These are phyloP conservation scores for Sordariomycetes sp. DNA, from an alignment of 2,329 filamentous ascomycete genomes.

Conservation along the genomic window DNA sequence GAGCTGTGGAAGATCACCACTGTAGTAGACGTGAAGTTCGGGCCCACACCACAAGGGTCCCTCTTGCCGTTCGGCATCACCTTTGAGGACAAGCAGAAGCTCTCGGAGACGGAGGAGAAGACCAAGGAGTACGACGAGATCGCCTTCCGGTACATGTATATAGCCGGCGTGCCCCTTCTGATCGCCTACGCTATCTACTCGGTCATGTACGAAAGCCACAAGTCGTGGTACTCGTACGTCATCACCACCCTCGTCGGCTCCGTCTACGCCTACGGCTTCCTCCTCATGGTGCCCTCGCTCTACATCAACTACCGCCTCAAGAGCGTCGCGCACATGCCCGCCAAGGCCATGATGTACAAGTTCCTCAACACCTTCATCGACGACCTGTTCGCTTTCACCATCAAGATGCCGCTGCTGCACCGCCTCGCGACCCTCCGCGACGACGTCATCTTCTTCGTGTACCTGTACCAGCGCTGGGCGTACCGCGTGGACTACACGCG, in stretches of 20 bases:
- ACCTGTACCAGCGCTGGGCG: slow-evolving; percentile 86
- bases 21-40: slow-evolving; percentile 77
- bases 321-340: slow-evolving; percentile 93
- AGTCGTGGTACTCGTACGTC: slow-evolving; percentile 95
- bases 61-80: slow-evolving; percentile 67
- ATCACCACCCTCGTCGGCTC: slow-evolving; percentile 91
- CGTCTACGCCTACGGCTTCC: slow-evolving; percentile 95
- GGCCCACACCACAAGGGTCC: slow-evolving; percentile 55
- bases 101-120: slow-evolving; percentile 91
- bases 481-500: slow-evolving; percentile 87
- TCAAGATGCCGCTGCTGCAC: slow-evolving; percentile 97
- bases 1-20: slow-evolving; percentile 93
- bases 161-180: slow-evolving; percentile 79
- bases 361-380: slow-evolving; percentile 99
- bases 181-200: slow-evolving; percentile 86
- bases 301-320: slow-evolving; percentile 99
- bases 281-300: slow-evolving; percentile 96
- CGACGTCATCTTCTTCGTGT: slow-evolving; percentile 97
- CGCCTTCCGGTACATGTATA: slow-evolving; percentile 95
- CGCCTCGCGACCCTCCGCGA: slow-evolving; percentile 85
- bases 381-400: slow-evolving; percentile 95
- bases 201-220: slow-evolving; percentile 85
- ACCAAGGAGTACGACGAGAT: slow-evolving; percentile 98
- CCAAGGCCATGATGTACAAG: slow-evolving; percentile 94
- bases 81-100: slow-evolving; percentile 95